Conservation (phyloP, 352 stramenopile species). For the Pythium phragmiticola region DNA sequence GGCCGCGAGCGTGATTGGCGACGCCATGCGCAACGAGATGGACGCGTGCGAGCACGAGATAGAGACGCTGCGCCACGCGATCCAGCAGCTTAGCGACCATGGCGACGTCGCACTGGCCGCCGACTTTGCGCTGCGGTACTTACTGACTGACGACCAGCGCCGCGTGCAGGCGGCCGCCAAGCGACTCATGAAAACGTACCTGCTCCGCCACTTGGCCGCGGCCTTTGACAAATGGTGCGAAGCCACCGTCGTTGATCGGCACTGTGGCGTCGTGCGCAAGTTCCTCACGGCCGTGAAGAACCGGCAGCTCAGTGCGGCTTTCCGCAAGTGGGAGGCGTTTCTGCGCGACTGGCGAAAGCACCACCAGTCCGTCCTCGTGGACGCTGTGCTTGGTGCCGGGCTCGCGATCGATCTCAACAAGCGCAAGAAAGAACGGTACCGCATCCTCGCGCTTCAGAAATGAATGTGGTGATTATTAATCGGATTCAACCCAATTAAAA, state of each 20-base stretch:
- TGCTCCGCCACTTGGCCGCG: slow-evolving; percentile 37
- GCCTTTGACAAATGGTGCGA: slow-evolving; percentile 50
- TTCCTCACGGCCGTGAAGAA: slow-evolving; percentile 48
- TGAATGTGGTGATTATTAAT: slow-evolving; percentile 15
- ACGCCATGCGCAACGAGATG: slow-evolving; percentile 72
- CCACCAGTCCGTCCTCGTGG: slow-evolving; percentile 38
- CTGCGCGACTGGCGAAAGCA: slow-evolving; percentile 39
- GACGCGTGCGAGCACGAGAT: slow-evolving; percentile 48
- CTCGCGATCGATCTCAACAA: slow-evolving; percentile 63
- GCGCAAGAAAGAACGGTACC: slow-evolving; percentile 60
- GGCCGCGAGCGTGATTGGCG: slow-evolving; percentile 48
- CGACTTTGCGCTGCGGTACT: slow-evolving; percentile 62
- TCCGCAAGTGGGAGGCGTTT: slow-evolving; percentile 54
- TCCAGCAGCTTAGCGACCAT: slow-evolving; percentile 39
- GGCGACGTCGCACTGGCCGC: slow-evolving; percentile 49
- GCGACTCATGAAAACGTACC: slow-evolving; percentile 44
- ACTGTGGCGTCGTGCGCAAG: slow-evolving; percentile 39
- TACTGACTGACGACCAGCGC: slow-evolving; percentile 50
- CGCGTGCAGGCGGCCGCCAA: slow-evolving; percentile 49
- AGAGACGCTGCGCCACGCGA: slow-evolving; percentile 34
- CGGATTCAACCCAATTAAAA: too few species aligned
- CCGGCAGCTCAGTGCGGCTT: slow-evolving; percentile 51
- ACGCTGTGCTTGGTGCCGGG: slow-evolving; percentile 44
- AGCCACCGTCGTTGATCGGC: slow-evolving; percentile 41
- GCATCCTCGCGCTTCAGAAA: slow-evolving; percentile 70